phyloP scores from a whole-genome alignment of 495 filamentous ascomycete genomes.

The Penicillium samsonianum region DNA sequence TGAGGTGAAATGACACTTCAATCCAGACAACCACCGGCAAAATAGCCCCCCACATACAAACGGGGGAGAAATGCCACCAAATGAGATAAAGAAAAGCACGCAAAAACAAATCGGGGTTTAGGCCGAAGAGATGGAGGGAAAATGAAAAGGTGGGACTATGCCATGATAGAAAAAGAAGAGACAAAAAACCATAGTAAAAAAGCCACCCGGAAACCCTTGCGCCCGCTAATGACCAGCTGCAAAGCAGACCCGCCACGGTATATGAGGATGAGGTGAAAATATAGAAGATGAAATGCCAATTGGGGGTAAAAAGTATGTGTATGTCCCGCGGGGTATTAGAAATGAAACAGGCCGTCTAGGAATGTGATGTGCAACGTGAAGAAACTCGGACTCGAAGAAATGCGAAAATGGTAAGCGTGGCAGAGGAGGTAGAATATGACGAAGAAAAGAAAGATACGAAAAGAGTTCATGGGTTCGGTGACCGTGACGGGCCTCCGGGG shows the following conservation, averaged over 20 bases:
- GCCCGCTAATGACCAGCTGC: conserved; percentile 50
- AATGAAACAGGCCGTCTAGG: conserved; percentile 36
- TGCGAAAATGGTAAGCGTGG: conserved; percentile 1
- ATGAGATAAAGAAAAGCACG: conserved; percentile 12
- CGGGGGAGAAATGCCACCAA: conserved; percentile 10
- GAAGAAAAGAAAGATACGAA: background rate
- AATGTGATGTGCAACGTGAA: conserved; percentile 30
- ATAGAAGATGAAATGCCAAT: conserved; percentile 22
- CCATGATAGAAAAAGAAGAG: conserved; percentile 23
- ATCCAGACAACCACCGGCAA: conserved; percentile 9
- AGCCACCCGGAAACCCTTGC: conserved; percentile 43
- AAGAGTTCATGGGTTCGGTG: conserved; percentile 13
- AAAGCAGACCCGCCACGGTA: conserved; percentile 36
- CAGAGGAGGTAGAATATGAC: background rate
- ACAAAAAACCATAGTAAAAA: conserved; percentile 21
- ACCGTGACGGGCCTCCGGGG: conserved; percentile 30
- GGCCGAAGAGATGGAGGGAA: conserved; percentile 17
- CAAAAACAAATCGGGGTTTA: background rate
- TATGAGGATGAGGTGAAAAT: conserved; percentile 33
- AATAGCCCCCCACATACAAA: conserved; percentile 1
- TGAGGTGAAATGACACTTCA: conserved; percentile 6
- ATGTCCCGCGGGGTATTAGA: conserved; percentile 37
- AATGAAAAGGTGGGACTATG: conserved; percentile 22
- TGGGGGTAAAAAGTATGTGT: conserved; percentile 19
- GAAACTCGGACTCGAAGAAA: conserved; percentile 14